These are phyloP conservation scores for Cryphonectria carpinicola DNA, from an alignment of 2,329 filamentous ascomycete genomes.

Conservation along the genomic window DNA sequence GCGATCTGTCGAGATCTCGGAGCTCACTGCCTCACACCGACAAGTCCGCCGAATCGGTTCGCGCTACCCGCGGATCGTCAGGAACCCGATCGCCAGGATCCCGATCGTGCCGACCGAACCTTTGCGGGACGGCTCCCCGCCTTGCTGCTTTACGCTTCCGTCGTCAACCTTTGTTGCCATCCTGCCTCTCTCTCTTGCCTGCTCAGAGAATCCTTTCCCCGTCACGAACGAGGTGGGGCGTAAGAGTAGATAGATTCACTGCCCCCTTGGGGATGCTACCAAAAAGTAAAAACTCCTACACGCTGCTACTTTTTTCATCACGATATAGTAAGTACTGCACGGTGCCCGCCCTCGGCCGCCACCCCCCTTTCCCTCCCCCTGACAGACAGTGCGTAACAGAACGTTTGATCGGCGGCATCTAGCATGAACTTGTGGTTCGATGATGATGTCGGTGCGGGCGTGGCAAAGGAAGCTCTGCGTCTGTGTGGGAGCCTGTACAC, in stretches of 20 bases:
- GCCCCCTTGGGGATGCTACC: neutral
- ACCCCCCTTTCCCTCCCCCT: too few relatives aligned
- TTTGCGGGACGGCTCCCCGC: neutral
- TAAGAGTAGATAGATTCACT: neutral
- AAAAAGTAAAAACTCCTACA: neutral
- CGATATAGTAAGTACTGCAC: neutral
- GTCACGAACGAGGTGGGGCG: neutral
- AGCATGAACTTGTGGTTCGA: neutral
- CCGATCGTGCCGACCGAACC: conserved; percentile 8
- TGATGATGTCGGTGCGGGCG: neutral
- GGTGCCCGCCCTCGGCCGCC: neutral
- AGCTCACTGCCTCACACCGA: neutral
- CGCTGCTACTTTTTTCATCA: neutral
- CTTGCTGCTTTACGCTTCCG: neutral
- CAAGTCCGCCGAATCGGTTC: neutral
- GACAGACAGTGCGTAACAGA: neutral
- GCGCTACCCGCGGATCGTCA: neutral
- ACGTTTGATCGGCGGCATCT: conserved; percentile 1
- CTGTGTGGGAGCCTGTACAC: neutral
- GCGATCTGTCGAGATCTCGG: neutral
- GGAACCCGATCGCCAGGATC: conserved; percentile 7
- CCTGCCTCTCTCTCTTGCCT: neutral
- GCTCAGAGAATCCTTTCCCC: neutral
- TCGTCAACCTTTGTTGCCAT: neutral
- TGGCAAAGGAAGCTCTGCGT: neutral